These are phyloP conservation scores for Solanum ossicruentum DNA, from an alignment of 257 asterid genomes.

Conservation along the genomic window DNA sequence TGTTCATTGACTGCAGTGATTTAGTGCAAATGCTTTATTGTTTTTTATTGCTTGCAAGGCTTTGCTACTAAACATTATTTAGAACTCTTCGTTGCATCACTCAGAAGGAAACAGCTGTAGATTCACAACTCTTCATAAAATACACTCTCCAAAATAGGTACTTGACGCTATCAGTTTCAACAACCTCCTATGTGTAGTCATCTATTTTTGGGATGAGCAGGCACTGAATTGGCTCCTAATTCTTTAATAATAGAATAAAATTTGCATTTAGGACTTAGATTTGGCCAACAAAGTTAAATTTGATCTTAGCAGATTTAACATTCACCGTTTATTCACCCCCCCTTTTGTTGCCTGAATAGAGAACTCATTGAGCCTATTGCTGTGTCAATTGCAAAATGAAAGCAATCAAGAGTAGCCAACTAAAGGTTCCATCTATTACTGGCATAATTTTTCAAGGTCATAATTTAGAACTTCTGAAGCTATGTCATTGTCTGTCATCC, in stretches of 20 bases:
- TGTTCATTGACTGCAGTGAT: background rate
- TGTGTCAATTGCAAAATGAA: background rate
- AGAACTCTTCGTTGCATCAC: background rate
- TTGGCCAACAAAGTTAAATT: background rate
- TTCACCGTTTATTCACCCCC: background rate
- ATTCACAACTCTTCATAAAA: background rate
- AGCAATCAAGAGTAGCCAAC: background rate
- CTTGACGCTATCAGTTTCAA: background rate
- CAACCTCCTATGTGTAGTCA: background rate
- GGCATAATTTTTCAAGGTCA: background rate
- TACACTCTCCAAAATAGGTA: background rate
- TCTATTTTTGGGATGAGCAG: background rate
- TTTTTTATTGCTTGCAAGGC: background rate
- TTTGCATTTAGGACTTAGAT: background rate
- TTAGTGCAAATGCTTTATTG: background rate
- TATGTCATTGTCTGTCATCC: background rate
- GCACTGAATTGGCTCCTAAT: background rate
- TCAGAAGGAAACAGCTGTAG: background rate
- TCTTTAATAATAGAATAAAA: background rate
- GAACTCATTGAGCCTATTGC: background rate
- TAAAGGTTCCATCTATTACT: background rate
- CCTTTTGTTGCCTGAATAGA: background rate
- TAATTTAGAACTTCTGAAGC: background rate
- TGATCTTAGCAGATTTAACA: background rate
- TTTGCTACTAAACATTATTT: background rate